These are phyloP conservation scores for Lathyrus sativus DNA, from an alignment of 306 rosid species.

Conservation along the genomic window DNA sequence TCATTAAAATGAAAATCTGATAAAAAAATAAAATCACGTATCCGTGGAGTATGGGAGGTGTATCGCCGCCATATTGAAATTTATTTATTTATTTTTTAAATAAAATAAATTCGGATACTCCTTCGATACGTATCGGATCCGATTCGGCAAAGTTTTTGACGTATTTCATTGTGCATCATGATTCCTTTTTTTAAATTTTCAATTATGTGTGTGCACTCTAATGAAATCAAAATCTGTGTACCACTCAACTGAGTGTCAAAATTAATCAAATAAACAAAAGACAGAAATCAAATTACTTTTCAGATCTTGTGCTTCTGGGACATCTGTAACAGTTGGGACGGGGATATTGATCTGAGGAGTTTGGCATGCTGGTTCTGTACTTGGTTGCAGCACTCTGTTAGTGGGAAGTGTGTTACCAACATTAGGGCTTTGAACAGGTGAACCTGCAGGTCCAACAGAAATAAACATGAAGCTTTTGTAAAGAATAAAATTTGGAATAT, in stretches of 20 bases:
- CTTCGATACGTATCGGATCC: no score
- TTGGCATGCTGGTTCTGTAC: conserved; percentile 34
- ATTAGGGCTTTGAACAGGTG: conserved; percentile 27
- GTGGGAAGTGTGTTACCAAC: conserved; percentile 1
- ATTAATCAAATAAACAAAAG: conserved; percentile 18
- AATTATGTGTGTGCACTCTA: not conserved
- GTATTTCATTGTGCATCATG: not conserved
- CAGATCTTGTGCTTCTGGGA: conserved; percentile 35
- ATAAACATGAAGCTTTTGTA: conserved; percentile 14
- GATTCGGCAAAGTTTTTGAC: no score
- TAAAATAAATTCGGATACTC: no score
- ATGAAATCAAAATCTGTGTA: conserved; percentile 3
- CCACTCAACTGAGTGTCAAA: conserved; percentile 17
- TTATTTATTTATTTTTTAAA: no score
- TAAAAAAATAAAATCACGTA: no score
- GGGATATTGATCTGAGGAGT: conserved; percentile 36
- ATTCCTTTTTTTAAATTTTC: not conserved
- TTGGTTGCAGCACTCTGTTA: conserved; percentile 31
- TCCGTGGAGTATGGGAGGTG: no score
- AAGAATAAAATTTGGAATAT: conserved; percentile 10
- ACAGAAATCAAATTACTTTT: conserved; percentile 31
- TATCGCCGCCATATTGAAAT: no score
- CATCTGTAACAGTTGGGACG: conserved; percentile 25
- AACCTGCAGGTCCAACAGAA: conserved; percentile 44
- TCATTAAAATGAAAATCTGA: no score